Evolutionary conservation across 257 asterid genomes (phyloP).

Genomic region (Ehretia macrophylla): DNA sequence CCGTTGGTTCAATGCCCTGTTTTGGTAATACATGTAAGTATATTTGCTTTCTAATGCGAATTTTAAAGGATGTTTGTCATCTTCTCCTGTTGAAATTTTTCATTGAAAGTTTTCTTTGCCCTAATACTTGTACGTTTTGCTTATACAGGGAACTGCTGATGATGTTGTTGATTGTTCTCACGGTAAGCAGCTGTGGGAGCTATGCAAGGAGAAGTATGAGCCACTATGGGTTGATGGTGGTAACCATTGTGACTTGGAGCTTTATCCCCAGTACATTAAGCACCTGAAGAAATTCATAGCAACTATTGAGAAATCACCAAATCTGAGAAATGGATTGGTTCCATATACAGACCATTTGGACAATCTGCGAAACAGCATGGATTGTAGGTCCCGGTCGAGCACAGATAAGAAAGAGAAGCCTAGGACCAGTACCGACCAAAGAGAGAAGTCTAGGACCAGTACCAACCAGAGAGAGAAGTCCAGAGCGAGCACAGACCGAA

Average conservation of each 20-base stretch:
- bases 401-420: slow-evolving; percentile 64
- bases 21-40: slow-evolving; percentile 86
- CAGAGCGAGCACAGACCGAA: slow-evolving; percentile 61
- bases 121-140: background rate
- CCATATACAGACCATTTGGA: slow-evolving; percentile 43
- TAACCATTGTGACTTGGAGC: slow-evolving; percentile 93
- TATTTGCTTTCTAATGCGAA: background rate
- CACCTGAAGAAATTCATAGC: slow-evolving; percentile 82
- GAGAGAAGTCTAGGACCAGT: slow-evolving; percentile 64
- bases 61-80: background rate
- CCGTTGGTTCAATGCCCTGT: slow-evolving; percentile 83
- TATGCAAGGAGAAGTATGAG: slow-evolving; percentile 83
- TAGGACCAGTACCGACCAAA: slow-evolving; percentile 56
- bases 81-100: background rate
- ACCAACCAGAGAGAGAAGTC: slow-evolving; percentile 62
- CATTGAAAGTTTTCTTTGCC: too few species aligned
- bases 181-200: slow-evolving; percentile 92
- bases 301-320: slow-evolving; percentile 71
- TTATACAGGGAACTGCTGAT: slow-evolving; percentile 77
- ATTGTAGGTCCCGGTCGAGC: slow-evolving; percentile 72
- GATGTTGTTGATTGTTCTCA: slow-evolving; percentile 92
- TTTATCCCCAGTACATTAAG: slow-evolving; percentile 81
- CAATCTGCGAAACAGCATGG: slow-evolving; percentile 57
- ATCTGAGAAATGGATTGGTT: slow-evolving; percentile 35
- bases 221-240: slow-evolving; percentile 93